Base-by-base conservation (phyloP, 1,139 yeast genomes). In the Protomyces inundatus region DNA sequence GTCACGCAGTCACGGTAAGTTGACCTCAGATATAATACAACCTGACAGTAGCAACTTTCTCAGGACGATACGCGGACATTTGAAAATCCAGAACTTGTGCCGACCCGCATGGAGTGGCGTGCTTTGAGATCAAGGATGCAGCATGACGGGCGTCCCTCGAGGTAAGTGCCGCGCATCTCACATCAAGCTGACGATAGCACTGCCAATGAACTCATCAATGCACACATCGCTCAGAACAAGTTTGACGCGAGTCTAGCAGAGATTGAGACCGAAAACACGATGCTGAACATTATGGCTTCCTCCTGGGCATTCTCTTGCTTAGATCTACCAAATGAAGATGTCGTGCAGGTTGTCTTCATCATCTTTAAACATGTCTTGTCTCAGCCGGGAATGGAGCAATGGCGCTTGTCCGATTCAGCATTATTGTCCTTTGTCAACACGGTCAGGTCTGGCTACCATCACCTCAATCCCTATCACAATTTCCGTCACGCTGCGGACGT, bases 401-500 rank as follows among this genome's bases (percentile, higher is more conserved):
- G 58, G 58, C 58, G 16, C n/a, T 6, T 60, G 6, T 7, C 58
- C 10, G 58, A 54, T 46, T 48, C 32, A 14, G 58, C 40, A 3
- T 34, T 60, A 32, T 53, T 35, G 34, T 30, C 58, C 14, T 60
- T 60, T 48, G 30, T 60, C 14, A 51, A 37, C 33, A 54, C 50
- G 9, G 36, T 60, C 6, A 46, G 54, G 6, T 40, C 53, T 2
- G 45, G 53, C 12, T 60, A 60, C 42, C 46, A 54, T 36, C 36
- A 32, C 69, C 90, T 90, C 1, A 90, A 91, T 72, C 90, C 93
- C 6, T 93, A 91, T 77, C 98, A 93, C 77, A 91, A 91, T 76
- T 93, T 90, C 73, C 83, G 96, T 69, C 98, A 93, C 76, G 97
- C 97, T 0, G 88, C 90, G 14, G 98, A 93, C 76, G 98, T 93